Conservation (phyloP, 1,284 basidiomycete genomes). For the Puccinia novopanici region DNA sequence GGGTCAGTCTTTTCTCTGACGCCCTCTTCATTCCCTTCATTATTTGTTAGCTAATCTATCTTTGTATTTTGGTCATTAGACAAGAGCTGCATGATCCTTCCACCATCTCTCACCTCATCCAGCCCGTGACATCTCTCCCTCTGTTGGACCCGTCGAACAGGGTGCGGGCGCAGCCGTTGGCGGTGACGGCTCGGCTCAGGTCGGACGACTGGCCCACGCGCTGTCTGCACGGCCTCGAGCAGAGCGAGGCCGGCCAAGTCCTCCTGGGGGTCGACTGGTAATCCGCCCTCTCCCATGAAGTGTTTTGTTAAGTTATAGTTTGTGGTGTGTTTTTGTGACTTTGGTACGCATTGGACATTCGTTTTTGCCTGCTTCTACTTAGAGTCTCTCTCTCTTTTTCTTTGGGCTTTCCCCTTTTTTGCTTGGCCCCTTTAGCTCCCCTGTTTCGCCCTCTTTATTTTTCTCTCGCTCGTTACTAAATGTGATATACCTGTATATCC, state of each 20-base stretch:
- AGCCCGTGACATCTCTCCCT: background rate
- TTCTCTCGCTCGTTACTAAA: too few relatives aligned
- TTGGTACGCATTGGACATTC: too few relatives aligned
- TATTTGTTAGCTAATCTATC: background rate
- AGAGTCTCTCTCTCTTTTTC: too few relatives aligned
- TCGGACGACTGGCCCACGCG: conserved; percentile 40
- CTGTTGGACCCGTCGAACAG: background rate
- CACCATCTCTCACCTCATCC: background rate
- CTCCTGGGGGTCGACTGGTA: conserved; percentile 38
- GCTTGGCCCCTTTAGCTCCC: too few relatives aligned
- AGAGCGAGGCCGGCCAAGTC: conserved; percentile 29
- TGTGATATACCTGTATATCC: too few relatives aligned
- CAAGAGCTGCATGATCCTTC: background rate
- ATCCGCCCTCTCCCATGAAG: background rate
- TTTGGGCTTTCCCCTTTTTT: too few relatives aligned
- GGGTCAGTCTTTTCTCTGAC: background rate
- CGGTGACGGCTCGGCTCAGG: conserved; percentile 13
- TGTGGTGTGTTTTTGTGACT: too few relatives aligned
- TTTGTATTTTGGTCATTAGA: background rate
- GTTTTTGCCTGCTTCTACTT: too few relatives aligned
- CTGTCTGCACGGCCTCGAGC: conserved; percentile 22
- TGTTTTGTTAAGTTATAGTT: too few relatives aligned
- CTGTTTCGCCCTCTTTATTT: too few relatives aligned
- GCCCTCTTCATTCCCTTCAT: too few relatives aligned
- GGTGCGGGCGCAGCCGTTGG: conserved; percentile 5